Percentiles rank a stretch among this genome's conserved stretches.
Conservation (phyloP, 1,139 yeast genomes). For the Candida labiduridarum region DNA sequence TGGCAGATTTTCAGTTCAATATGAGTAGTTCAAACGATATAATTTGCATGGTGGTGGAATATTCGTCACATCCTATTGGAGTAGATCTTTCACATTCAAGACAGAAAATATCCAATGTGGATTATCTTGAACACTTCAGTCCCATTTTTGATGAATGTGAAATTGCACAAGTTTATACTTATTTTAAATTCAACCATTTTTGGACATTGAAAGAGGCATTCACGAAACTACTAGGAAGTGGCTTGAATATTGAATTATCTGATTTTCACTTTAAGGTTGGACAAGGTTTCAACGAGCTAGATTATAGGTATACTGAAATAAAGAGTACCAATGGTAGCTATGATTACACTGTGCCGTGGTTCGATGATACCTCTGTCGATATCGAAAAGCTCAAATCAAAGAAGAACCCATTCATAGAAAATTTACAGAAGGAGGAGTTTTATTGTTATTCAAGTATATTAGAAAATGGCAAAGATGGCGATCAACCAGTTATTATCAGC, state of each 20-base stretch:
- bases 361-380: slow-evolving; percentile 14
- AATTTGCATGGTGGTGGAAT: slow-evolving; percentile 45
- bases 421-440: slow-evolving; percentile 17
- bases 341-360: slow-evolving; percentile 17
- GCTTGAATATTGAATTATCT: slow-evolving; percentile 56
- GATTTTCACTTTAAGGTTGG: slow-evolving; percentile 19
- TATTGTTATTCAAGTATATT: slow-evolving; percentile 25
- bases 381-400: slow-evolving; percentile 12
- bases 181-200: slow-evolving; percentile 48
- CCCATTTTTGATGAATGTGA: slow-evolving; percentile 55
- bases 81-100: slow-evolving; percentile 60
- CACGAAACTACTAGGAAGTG: slow-evolving; percentile 62
- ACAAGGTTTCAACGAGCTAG: slow-evolving; percentile 8
- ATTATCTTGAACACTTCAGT: slow-evolving; percentile 44
- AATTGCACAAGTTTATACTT: slow-evolving; percentile 21
- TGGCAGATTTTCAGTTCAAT: slow-evolving; percentile 39
- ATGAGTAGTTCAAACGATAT: slow-evolving; percentile 60
- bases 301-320: neutral
- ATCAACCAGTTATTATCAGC: slow-evolving; percentile 30
- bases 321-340: slow-evolving; percentile 1
- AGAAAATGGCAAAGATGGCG: slow-evolving; percentile 10
- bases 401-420: slow-evolving; percentile 13
- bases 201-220: slow-evolving; percentile 81
- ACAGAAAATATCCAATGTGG: slow-evolving; percentile 41
- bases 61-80: slow-evolving; percentile 45